A percentile compares a stretch with the other conserved stretches of the same genome.
These are phyloP conservation scores for Picea sitchensis DNA, from an alignment of 75 land plant species.

Conservation along the genomic window DNA sequence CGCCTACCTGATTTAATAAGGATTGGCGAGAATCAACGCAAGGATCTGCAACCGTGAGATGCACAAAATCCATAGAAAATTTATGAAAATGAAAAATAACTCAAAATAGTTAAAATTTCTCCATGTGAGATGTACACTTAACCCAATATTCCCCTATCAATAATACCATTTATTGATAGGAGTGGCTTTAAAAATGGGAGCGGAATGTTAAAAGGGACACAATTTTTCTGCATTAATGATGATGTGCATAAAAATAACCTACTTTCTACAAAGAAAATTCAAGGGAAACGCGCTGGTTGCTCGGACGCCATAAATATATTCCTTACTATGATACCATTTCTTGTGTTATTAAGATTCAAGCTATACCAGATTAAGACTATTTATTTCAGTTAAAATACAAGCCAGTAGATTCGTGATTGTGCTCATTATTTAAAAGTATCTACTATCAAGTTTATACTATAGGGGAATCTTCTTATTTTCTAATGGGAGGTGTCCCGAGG, in stretches of 20 bases:
- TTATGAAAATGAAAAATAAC: too few species aligned
- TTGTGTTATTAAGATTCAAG: neutral
- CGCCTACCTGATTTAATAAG: slow-evolving; percentile 15
- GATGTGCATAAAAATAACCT: too few species aligned
- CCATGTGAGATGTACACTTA: too few species aligned
- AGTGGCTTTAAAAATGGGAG: too few species aligned
- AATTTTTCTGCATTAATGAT: too few species aligned
- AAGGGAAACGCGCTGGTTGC: too few species aligned
- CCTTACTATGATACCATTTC: neutral
- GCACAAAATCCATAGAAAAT: too few species aligned
- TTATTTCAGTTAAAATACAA: neutral
- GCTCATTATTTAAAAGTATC: neutral
- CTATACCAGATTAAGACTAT: neutral
- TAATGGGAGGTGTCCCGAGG: slow-evolving; percentile 53
- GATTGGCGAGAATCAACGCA: slow-evolving; percentile 41
- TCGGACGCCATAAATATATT: too few species aligned
- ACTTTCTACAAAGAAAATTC: too few species aligned
- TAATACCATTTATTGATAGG: too few species aligned
- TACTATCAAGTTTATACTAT: slow-evolving; percentile 1
- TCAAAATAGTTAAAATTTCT: neutral
- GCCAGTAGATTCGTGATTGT: neutral
- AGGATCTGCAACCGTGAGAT: slow-evolving; percentile 23
- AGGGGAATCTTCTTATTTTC: slow-evolving; percentile 57
- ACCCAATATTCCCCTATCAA: too few species aligned
- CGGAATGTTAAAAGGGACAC: too few species aligned